Base-by-base conservation (phyloP, 176 grass and related monocot species). In the Carex scoparia region DNA sequence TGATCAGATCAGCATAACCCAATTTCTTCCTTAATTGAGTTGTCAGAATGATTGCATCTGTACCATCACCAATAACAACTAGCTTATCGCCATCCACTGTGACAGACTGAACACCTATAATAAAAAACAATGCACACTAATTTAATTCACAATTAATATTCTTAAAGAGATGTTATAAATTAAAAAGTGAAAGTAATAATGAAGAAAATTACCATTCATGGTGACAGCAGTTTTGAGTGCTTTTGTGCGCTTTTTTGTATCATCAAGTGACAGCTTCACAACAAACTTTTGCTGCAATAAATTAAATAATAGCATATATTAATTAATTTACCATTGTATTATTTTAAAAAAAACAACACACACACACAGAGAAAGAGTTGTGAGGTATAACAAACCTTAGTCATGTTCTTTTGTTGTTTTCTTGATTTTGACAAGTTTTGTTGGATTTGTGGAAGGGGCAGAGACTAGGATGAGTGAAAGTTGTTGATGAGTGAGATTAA, bases 281-380 rank as follows among this genome's bases (percentile, higher is more conserved):
- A 94, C 85, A 81, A 94, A 84, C 82, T 94, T 94, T 92, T 94
- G 93, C 93, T 92, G 90, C 46, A 49, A 48, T 48, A 48, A 64
- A 63, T 40, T 18, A 48, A 46, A 61, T 18, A 61, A 80, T 4
- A 12, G 65, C 3, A 1, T 7, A n/a, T 82, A 48, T 48, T 65
- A 82, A 49, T 48, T 46, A 46, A 79, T 79, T 79, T 79, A 0
- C 10, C 53, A 49, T 79, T 30, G 9, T 19, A 23, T 10, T 40
- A 40, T 30, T 30, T 15, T 1, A 37, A 32, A 38, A 33, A 35
- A 2, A 80, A 3, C 37, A 38, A 37, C 3, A 37, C 35, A 80
- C 7, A 37, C 35, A 37, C 35, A 37, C 2, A 3, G 3, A 40
- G 38, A 40, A 35, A 5, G 49, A 42, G 1, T 65, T 63, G 1